These are phyloP conservation scores for Lasiosphaeris hirsuta DNA, from an alignment of 495 filamentous ascomycete genomes.

Conservation along the genomic window DNA sequence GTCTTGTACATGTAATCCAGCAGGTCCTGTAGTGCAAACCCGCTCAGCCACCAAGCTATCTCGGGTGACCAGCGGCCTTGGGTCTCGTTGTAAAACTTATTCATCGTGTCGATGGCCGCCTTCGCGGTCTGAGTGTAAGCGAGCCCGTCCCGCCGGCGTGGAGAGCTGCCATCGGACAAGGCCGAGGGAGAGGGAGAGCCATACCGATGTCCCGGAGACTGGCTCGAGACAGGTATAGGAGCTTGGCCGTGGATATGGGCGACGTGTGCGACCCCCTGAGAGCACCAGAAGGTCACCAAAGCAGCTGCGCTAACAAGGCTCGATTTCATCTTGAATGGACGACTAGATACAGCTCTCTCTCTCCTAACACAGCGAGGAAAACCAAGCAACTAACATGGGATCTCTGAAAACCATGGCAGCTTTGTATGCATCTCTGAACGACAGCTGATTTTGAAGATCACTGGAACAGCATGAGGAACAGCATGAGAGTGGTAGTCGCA, in stretches of 20 bases:
- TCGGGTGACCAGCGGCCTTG: slow-evolving; percentile 36
- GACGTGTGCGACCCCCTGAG: neutral
- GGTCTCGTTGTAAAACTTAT: slow-evolving; percentile 32
- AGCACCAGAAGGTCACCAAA: neutral
- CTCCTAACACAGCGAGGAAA: too few relatives aligned
- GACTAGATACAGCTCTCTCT: too few relatives aligned
- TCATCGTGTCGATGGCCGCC: slow-evolving; percentile 39
- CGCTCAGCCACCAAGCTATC: slow-evolving; percentile 41
- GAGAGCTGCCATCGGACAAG: too few relatives aligned
- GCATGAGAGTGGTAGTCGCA: too few relatives aligned
- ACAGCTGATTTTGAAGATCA: too few relatives aligned
- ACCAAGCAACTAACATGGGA: too few relatives aligned
- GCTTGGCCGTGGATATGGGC: too few relatives aligned
- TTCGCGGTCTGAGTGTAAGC: slow-evolving; percentile 16
- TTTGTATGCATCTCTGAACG: too few relatives aligned
- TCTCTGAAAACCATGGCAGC: too few relatives aligned
- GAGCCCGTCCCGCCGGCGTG: neutral
- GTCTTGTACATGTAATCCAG: slow-evolving; percentile 40
- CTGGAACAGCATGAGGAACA: too few relatives aligned
- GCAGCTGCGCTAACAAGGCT: neutral
- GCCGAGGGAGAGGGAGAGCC: neutral
- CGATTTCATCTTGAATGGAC: neutral
- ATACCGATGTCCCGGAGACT: too few relatives aligned
- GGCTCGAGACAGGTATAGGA: neutral
- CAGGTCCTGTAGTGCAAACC: slow-evolving; percentile 36